phyloP scores from a whole-genome alignment of 1,139 yeast genomes.

The Hemisphaericaspora xylanilytica region DNA sequence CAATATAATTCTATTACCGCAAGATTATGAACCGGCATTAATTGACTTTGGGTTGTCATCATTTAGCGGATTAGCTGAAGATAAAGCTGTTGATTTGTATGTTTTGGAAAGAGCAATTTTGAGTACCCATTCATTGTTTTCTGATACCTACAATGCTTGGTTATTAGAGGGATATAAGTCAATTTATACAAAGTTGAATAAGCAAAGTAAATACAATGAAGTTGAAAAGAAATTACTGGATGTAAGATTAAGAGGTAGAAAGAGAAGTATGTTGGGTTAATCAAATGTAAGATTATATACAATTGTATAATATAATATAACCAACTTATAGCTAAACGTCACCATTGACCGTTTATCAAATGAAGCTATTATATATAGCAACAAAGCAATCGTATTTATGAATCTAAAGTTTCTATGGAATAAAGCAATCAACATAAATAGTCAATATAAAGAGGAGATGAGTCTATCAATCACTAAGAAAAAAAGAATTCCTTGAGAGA shows the following conservation, averaged over 20 bases:
- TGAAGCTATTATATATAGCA: background rate
- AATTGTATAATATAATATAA: too few species aligned
- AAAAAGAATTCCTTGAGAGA: too few species aligned
- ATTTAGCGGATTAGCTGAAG: conserved; percentile 77
- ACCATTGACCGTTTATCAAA: too few species aligned
- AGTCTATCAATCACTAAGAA: background rate
- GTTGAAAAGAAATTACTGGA: conserved; percentile 68
- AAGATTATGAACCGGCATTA: conserved; percentile 49
- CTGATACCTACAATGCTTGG: conserved; percentile 67
- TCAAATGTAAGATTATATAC: background rate
- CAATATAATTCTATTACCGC: conserved; percentile 59
- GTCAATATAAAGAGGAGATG: too few species aligned
- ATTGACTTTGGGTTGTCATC: conserved; percentile 92
- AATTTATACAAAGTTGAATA: conserved; percentile 38
- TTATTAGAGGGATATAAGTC: conserved; percentile 67
- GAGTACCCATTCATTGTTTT: conserved; percentile 82
- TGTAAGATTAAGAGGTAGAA: conserved; percentile 89
- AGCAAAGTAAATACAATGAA: conserved; percentile 46
- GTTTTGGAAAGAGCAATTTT: conserved; percentile 89
- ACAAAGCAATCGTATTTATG: background rate
- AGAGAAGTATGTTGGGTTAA: conserved; percentile 88
- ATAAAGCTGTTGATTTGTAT: conserved; percentile 93
- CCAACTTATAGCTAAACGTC: too few species aligned
- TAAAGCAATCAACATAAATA: background rate
- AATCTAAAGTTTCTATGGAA: too few species aligned